Evolutionary conservation across 2,329 filamentous ascomycete genomes (phyloP), one percentile per base, ranked within the genome.

Genomic region (Penicillium sp.): DNA sequence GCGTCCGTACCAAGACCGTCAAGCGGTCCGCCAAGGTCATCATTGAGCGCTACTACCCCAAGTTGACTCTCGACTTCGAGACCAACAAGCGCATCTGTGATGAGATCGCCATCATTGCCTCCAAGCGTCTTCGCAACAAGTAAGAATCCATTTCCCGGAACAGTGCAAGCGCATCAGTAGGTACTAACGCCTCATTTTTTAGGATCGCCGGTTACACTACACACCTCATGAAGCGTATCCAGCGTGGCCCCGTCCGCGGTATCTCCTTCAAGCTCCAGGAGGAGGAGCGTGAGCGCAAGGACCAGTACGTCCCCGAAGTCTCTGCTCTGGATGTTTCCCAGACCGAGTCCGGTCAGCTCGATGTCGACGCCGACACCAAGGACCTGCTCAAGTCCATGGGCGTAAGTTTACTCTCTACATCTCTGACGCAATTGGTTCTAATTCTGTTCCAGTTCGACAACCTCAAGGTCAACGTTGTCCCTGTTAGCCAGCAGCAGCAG

Each of bases 201-300:
- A 29, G 91, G 20, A 23, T 23, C 20, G 20, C 93, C 72, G 93
- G 93, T 70, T 97, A 95, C 86, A 95, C 92, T 70, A 97, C 93
- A 65, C 90, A 95, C 75, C 76, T 95, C 78, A 98, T 98, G 95
- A 97, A 97, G 87, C 93, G 93, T 79, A 98, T 98, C 70, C 93
- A 97, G 83, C 90, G 93, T 76, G 93, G 93, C 63, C 93, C 93
- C 63, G 93, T 98, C 78, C 95, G 93, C 70, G 93, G 93, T 82
- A 98, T 98, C 80, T 98, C 95, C 78, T 98, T 98, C 91, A 98
- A 98, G 86, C 89, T 98, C 56, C 93, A 98, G 81, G 93, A 98
- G 82, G 93, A 98, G 83, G 93, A 98, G 87, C 89, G 93, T 84
- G 93, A 98, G 82, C 88, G 93, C 76, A 98, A 98, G 88, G 93